Conservation (phyloP, 2,329 filamentous ascomycete genomes). For the Alternaria sp. region DNA sequence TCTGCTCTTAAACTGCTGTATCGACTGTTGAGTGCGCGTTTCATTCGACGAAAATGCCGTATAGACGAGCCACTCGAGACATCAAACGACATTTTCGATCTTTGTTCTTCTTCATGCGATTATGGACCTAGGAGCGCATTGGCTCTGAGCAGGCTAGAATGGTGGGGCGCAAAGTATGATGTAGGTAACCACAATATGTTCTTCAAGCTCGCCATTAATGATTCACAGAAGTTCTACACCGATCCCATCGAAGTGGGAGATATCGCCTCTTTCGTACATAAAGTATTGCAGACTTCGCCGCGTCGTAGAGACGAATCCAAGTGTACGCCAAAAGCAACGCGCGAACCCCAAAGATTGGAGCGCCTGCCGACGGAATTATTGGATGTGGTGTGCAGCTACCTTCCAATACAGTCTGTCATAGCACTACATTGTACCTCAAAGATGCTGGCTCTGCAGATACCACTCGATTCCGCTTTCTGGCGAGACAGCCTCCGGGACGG, state of each 20-base stretch:
- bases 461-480: constrained; percentile 36
- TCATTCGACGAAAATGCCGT: neutral
- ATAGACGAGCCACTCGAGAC: neutral
- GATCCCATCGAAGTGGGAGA: constrained; percentile 22
- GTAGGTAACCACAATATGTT: constrained; percentile 6
- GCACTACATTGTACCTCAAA: constrained; percentile 28
- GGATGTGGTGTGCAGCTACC: constrained; percentile 19
- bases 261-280: constrained; percentile 14
- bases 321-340: neutral
- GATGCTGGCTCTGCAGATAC: constrained; percentile 21
- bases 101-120: constrained; percentile 9
- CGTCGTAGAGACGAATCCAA: neutral
- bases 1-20: constrained; percentile 16
- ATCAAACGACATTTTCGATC: constrained; percentile 26
- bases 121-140: constrained; percentile 30
- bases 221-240: constrained; percentile 29
- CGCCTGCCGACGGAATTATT: constrained; percentile 25
- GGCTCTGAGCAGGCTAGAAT: constrained; percentile 25
- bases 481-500: constrained; percentile 25
- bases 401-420: constrained; percentile 22
- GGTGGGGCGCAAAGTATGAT: constrained; percentile 34
- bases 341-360: constrained; percentile 15
- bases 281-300: constrained; percentile 15
- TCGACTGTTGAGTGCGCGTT: constrained; percentile 19
- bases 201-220: neutral